phyloP scores from a whole-genome alignment of 306 rosid genomes.

The Carpinus viminea region DNA sequence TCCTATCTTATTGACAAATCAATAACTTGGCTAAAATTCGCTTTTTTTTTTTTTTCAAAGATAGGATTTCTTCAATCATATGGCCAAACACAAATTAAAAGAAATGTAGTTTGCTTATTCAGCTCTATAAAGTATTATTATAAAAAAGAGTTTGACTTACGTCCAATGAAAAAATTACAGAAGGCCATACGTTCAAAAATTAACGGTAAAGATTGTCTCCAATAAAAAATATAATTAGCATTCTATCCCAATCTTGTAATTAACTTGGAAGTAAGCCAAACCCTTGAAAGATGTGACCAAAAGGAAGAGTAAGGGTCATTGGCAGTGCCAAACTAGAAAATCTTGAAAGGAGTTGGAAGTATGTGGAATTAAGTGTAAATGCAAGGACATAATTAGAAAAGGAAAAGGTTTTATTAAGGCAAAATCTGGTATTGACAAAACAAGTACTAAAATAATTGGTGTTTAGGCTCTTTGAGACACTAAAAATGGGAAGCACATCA shows the following conservation, averaged over 20 bases:
- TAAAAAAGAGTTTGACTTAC: too few relatives aligned
- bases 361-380: neutral
- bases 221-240: too few relatives aligned
- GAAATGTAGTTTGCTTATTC: neutral
- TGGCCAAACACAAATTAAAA: neutral
- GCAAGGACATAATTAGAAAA: neutral
- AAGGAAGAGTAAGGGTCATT: neutral
- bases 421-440: neutral
- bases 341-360: neutral
- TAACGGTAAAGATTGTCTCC: too few relatives aligned
- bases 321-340: neutral
- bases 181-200: too few relatives aligned
- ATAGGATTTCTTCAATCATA: neutral
- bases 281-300: neutral
- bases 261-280: too few relatives aligned
- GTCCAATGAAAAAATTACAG: too few relatives aligned
- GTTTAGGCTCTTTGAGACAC: slow-evolving; percentile 21
- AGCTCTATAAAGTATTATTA: too few relatives aligned
- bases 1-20: too few relatives aligned
- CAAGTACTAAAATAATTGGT: slow-evolving; percentile 34
- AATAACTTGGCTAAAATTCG: neutral
- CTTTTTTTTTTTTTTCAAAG: neutral
- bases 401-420: neutral
- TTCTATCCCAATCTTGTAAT: too few relatives aligned
- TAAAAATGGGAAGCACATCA: slow-evolving; percentile 53